These are phyloP conservation scores for Ceratocystis colombiana DNA, from an alignment of 2,329 filamentous ascomycete species.

Conservation along the genomic window DNA sequence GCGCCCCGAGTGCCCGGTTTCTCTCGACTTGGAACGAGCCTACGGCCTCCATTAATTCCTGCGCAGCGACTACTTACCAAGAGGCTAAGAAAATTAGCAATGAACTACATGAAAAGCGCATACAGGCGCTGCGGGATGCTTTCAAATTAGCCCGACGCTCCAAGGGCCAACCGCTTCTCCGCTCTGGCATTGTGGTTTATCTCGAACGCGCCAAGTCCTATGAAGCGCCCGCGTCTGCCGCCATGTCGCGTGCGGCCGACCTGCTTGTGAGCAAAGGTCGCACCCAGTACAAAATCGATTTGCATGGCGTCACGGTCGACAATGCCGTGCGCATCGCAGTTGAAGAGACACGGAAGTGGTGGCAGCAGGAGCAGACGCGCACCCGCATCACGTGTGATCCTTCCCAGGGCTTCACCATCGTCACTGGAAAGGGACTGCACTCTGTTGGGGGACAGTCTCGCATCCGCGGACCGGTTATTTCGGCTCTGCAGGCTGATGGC, in stretches of 20 bases:
- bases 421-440: constrained; percentile 74
- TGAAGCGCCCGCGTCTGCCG: constrained; percentile 36
- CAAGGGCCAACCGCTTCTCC: constrained; percentile 62
- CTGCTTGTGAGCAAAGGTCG: constrained; percentile 59
- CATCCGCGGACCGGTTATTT: constrained; percentile 69
- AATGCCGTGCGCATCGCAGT: constrained; percentile 72
- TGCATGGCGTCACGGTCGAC: constrained; percentile 73
- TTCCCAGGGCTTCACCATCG: constrained; percentile 59
- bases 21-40: background rate
- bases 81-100: constrained; percentile 11
- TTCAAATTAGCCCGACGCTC: constrained; percentile 38
- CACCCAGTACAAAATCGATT: constrained; percentile 50
- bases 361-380: constrained; percentile 36
- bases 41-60: background rate
- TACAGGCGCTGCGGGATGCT: constrained; percentile 32
- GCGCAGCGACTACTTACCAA: background rate
- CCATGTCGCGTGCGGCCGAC: constrained; percentile 47
- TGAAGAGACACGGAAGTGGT: constrained; percentile 61
- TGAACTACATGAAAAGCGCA: constrained; percentile 16
- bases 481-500: constrained; percentile 62
- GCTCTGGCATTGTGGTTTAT: constrained; percentile 67
- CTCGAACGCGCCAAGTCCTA: constrained; percentile 55
- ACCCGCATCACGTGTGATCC: constrained; percentile 29
- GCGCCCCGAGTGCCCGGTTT: background rate
- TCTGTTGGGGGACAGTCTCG: constrained; percentile 65